phyloP scores from a whole-genome alignment of 306 rosid genomes.

The Corylus avellana region DNA sequence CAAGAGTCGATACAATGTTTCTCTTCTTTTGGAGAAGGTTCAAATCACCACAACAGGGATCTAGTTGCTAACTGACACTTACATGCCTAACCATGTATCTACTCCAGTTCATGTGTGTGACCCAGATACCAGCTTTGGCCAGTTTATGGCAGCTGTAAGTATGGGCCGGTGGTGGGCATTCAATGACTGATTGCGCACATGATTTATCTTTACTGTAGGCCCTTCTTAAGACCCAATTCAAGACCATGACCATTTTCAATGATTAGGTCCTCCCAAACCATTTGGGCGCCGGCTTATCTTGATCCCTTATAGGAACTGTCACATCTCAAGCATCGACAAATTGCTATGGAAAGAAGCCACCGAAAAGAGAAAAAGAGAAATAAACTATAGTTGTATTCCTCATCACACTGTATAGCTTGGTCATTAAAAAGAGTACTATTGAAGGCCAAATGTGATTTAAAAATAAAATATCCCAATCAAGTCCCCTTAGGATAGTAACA shows the following conservation, averaged over 20 bases:
- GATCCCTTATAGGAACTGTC: constrained; percentile 22
- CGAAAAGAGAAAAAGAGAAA: background rate
- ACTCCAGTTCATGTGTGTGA: constrained; percentile 19
- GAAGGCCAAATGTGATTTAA: background rate
- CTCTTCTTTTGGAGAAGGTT: constrained; percentile 16
- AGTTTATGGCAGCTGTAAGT: constrained; percentile 24
- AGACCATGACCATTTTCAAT: constrained; percentile 23
- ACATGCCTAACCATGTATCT: constrained; percentile 10
- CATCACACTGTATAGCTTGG: background rate
- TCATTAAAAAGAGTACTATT: constrained; percentile 15
- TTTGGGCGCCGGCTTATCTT: background rate
- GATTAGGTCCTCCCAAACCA: constrained; percentile 25
- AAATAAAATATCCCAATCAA: constrained; percentile 11
- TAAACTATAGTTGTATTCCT: constrained; percentile 2
- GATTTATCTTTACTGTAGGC: constrained; percentile 24
- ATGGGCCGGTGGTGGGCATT: constrained; percentile 2
- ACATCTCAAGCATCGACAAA: constrained; percentile 20
- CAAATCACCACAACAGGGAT: constrained; percentile 2
- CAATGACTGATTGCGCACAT: constrained; percentile 1
- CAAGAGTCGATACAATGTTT: constrained; percentile 8
- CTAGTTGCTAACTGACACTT: background rate
- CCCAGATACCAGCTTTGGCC: constrained; percentile 20
- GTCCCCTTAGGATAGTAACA: constrained; percentile 26
- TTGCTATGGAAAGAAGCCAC: constrained; percentile 4
- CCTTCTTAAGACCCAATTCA: constrained; percentile 22